Conservation (phyloP, 1,284 basidiomycete species). For the Trichosporon faecale region DNA sequence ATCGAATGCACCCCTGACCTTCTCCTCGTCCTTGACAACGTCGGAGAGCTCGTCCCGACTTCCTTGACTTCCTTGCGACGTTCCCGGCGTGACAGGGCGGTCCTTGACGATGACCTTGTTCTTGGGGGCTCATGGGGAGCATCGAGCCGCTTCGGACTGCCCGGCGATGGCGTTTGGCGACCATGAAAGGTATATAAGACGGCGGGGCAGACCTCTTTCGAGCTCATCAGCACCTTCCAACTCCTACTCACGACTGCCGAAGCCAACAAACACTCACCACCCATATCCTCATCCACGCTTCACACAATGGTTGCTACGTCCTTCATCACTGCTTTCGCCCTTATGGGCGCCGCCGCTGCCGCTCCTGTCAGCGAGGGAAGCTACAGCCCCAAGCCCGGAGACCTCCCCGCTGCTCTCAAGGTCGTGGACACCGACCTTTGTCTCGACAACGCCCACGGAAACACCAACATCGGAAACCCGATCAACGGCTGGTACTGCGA, state of each 20-base stretch:
- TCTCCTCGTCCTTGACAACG: not conserved
- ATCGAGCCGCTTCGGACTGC: too few relatives aligned
- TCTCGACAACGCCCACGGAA: not conserved
- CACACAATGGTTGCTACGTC: not conserved
- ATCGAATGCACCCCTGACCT: not conserved
- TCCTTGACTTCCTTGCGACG: not conserved
- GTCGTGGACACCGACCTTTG: slow-evolving; percentile 3
- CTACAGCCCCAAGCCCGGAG: not conserved
- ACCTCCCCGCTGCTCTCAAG: not conserved
- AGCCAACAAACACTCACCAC: not conserved
- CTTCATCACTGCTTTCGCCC: slow-evolving; percentile 1
- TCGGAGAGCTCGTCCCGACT: not conserved
- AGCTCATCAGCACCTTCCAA: not conserved
- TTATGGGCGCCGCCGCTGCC: not conserved
- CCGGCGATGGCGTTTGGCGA: not conserved
- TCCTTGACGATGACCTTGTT: not conserved
- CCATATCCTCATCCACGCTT: not conserved
- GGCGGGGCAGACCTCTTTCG: not conserved
- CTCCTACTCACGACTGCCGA: not conserved
- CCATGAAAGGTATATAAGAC: slow-evolving; percentile 1
- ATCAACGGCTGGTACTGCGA: slow-evolving; percentile 5
- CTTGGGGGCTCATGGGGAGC: not conserved
- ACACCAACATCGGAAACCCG: not conserved
- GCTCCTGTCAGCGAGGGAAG: not conserved
- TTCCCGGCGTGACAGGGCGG: not conserved